These are phyloP conservation scores for Apiospora malaysiana DNA, from an alignment of 2,329 filamentous ascomycete species.

Conservation along the genomic window DNA sequence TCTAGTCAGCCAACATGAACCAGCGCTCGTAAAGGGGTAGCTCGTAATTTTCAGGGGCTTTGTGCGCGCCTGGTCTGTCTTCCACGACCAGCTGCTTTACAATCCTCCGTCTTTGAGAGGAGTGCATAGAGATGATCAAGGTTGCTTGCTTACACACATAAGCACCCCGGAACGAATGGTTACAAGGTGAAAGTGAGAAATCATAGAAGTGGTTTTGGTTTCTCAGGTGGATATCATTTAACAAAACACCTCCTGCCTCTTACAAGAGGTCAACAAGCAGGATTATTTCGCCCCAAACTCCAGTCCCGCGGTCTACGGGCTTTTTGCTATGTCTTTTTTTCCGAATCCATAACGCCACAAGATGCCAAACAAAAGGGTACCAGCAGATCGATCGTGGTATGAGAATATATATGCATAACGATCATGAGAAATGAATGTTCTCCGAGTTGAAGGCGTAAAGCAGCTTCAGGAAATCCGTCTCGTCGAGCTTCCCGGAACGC, in stretches of 20 bases:
- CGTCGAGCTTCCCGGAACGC: constrained; percentile 84
- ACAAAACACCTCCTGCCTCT: constrained; percentile 5
- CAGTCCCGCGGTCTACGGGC: not conserved
- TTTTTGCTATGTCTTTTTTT: not conserved
- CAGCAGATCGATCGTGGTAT: constrained; percentile 13
- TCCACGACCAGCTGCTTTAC: too few relatives aligned
- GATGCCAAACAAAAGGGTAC: constrained; percentile 22
- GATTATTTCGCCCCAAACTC: constrained; percentile 9
- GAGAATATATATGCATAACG: not conserved
- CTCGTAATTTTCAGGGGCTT: too few relatives aligned
- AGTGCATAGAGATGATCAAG: too few relatives aligned
- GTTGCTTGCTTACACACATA: too few relatives aligned
- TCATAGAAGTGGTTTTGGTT: not conserved
- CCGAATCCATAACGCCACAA: constrained; percentile 20
- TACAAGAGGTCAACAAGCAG: not conserved
- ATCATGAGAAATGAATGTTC: constrained; percentile 86
- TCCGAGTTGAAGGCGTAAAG: constrained; percentile 86
- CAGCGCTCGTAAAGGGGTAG: too few relatives aligned
- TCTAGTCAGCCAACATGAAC: too few relatives aligned
- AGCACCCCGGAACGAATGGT: too few relatives aligned
- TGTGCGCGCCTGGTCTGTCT: too few relatives aligned
- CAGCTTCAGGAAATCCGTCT: constrained; percentile 87
- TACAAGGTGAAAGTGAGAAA: not conserved
- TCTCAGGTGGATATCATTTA: constrained; percentile 5
- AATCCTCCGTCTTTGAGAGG: too few relatives aligned